These are phyloP conservation scores for Kwoniella shandongensis DNA, from an alignment of 768 basidiomycete genomes.

Conservation along the genomic window DNA sequence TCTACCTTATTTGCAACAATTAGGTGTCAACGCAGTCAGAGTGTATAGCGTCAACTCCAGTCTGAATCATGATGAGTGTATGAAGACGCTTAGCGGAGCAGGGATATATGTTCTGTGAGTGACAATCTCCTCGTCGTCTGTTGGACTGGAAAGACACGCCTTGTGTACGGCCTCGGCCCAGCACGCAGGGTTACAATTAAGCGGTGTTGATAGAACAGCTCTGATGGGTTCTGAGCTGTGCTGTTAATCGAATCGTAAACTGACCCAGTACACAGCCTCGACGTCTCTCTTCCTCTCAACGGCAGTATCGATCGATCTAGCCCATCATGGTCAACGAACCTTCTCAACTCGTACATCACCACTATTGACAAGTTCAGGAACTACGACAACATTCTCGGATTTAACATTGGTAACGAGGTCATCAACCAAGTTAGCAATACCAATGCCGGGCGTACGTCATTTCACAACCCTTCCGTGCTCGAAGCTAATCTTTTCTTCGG, in stretches of 20 bases:
- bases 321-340: slow-evolving; percentile 77
- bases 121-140: not conserved
- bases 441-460: slow-evolving; percentile 58
- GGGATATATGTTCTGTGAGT: slow-evolving; percentile 87
- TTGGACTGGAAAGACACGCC: too few species aligned
- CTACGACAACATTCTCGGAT: slow-evolving; percentile 86
- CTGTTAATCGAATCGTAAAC: too few species aligned
- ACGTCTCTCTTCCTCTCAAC: slow-evolving; percentile 78
- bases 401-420: slow-evolving; percentile 85
- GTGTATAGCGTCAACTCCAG: slow-evolving; percentile 83
- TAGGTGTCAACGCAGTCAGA: slow-evolving; percentile 77
- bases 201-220: too few species aligned
- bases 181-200: too few species aligned
- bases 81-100: slow-evolving; percentile 70
- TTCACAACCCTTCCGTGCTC: not conserved
- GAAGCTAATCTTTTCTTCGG: not conserved
- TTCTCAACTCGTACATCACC: slow-evolving; percentile 72
- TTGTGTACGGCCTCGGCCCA: too few species aligned
- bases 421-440: slow-evolving; percentile 62
- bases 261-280: slow-evolving; percentile 71
- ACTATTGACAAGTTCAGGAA: slow-evolving; percentile 77
- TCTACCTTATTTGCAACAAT: slow-evolving; percentile 69
- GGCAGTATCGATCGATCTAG: slow-evolving; percentile 68
- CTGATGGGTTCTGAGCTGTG: too few species aligned
- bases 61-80: slow-evolving; percentile 82